Percentiles rank a stretch among this genome's conserved stretches.
Conservation (phyloP, 768 basidiomycete species). For the Macrolepiota albuminosa region DNA sequence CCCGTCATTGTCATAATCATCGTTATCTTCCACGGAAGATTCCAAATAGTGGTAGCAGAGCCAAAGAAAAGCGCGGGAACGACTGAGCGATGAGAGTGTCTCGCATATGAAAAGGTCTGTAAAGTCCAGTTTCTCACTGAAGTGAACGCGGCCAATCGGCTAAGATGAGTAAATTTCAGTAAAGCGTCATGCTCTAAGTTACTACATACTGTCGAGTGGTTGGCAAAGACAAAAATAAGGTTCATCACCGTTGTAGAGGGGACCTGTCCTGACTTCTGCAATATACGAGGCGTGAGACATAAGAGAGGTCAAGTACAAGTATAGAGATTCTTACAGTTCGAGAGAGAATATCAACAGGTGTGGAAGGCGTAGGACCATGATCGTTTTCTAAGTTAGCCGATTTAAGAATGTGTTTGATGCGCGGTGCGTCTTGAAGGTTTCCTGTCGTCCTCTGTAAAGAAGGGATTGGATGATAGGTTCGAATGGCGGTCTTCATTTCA, state of each 20-base stretch:
- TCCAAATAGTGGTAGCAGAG: conserved; percentile 80
- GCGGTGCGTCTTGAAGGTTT: conserved; percentile 73
- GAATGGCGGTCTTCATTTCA: conserved; percentile 72
- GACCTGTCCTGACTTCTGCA: conserved; percentile 38
- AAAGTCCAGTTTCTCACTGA: conserved; percentile 69
- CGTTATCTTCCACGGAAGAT: conserved; percentile 24
- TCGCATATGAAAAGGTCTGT: conserved; percentile 76
- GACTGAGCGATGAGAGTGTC: conserved; percentile 67
- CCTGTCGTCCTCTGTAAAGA: conserved; percentile 62
- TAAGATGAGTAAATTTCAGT: conserved; percentile 30
- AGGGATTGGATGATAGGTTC: conserved; percentile 77
- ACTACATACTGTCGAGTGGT: conserved; percentile 46
- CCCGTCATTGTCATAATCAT: conserved; percentile 35
- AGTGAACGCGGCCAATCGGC: conserved; percentile 60
- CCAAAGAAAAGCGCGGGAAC: conserved; percentile 82
- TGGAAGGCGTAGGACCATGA: conserved; percentile 41
- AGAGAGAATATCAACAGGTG: conserved; percentile 52
- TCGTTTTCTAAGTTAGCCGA: conserved; percentile 46
- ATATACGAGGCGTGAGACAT: background rate
- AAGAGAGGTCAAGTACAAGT: background rate
- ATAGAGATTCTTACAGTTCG: conserved; percentile 39
- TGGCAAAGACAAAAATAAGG: conserved; percentile 64
- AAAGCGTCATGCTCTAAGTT: conserved; percentile 13
- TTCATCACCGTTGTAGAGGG: conserved; percentile 73
- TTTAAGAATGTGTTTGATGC: conserved; percentile 74